Evolutionary conservation across 805 yeast species (phyloP).

Genomic region (Metschnikowia similis): DNA sequence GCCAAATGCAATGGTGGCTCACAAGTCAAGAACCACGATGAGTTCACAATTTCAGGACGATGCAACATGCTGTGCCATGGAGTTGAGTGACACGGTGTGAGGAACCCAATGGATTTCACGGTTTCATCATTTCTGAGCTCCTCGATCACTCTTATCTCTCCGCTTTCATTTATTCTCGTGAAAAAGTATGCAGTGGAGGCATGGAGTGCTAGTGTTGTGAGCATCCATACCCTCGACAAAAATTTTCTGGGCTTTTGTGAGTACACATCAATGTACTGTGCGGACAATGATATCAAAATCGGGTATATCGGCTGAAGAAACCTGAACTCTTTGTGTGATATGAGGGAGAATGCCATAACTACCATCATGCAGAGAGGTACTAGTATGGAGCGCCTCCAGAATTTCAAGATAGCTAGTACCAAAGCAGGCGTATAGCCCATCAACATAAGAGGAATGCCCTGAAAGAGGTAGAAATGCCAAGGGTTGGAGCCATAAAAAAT

Average conservation of each 20-base stretch:
- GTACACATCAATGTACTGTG: conserved; percentile 18
- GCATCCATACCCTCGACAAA: neutral
- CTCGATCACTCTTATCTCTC: conserved; percentile 67
- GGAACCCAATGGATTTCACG: conserved; percentile 62
- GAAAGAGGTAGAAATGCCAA: conserved; percentile 77
- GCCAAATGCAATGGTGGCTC: conserved; percentile 72
- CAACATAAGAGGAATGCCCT: conserved; percentile 75
- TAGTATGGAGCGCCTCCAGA: conserved; percentile 14
- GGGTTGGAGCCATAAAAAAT: conserved; percentile 82
- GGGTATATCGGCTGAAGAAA: conserved; percentile 87
- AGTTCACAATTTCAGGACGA: conserved; percentile 35
- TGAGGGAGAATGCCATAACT: conserved; percentile 52
- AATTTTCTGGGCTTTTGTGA: neutral
- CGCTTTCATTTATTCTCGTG: conserved; percentile 75
- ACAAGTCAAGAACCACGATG: conserved; percentile 78
- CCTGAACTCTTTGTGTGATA: conserved; percentile 87
- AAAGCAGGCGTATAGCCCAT: conserved; percentile 65
- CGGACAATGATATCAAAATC: conserved; percentile 49
- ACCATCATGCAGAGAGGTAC: conserved; percentile 37
- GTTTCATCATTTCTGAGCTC: conserved; percentile 40
- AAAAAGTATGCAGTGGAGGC: conserved; percentile 45
- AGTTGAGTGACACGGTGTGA: conserved; percentile 96
- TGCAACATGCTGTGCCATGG: conserved; percentile 91
- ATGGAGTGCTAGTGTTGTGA: conserved; percentile 29
- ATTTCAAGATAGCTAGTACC: conserved; percentile 19